phyloP scores from a whole-genome alignment of 148 eudicot species.

The Hydrangea macrophylla region DNA sequence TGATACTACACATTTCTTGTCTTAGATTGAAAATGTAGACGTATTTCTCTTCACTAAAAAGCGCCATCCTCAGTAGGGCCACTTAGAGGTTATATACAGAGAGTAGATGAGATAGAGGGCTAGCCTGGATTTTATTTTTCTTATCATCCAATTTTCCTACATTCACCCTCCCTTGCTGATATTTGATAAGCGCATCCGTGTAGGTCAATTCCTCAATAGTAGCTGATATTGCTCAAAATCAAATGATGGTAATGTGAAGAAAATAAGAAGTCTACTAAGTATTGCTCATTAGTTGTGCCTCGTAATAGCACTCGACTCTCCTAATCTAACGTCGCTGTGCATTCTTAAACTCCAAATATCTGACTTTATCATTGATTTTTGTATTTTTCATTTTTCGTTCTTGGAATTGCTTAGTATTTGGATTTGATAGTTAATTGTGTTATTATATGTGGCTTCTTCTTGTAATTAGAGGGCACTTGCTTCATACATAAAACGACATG shows the following conservation, averaged over 20 bases:
- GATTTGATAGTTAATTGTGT: not conserved
- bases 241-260: slow-evolving; percentile 1
- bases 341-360: not conserved
- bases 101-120: too few species aligned
- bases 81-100: too few species aligned
- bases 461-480: slow-evolving; percentile 81
- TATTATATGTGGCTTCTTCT: slow-evolving; percentile 2
- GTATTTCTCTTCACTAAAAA: too few species aligned
- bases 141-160: too few species aligned
- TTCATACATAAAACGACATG: slow-evolving; percentile 69
- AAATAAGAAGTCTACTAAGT: not conserved
- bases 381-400: too few species aligned
- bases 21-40: too few species aligned
- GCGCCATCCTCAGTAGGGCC: too few species aligned
- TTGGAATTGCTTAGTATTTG: too few species aligned
- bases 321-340: not conserved
- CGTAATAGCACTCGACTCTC: not conserved
- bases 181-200: not conserved
- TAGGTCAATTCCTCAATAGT: not conserved
- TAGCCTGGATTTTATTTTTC: too few species aligned
- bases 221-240: not conserved
- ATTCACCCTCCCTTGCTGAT: too few species aligned
- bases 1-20: too few species aligned
- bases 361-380: not conserved
- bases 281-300: slow-evolving; percentile 3